Evolutionary conservation across 345 rosid species (phyloP).

Genomic region (Aurinia saxatilis): DNA sequence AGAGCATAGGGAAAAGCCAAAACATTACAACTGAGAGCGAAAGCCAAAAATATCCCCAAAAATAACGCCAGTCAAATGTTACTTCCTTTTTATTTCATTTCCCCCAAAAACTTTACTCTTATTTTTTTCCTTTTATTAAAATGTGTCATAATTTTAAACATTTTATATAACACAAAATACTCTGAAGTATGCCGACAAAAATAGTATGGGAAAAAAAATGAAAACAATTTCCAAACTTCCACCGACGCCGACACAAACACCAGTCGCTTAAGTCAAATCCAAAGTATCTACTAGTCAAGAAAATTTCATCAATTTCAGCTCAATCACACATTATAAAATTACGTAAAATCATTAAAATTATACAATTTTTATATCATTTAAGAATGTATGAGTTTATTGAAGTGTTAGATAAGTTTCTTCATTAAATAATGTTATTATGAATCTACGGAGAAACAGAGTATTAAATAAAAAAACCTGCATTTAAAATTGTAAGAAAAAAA

Average conservation of each 20-base stretch:
- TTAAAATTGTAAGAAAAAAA: too few species aligned
- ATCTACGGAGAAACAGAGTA: slow-evolving; percentile 25
- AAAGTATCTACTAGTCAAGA: not conserved
- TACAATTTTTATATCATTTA: too few species aligned
- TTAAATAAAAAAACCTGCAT: too few species aligned
- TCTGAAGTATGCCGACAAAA: too few species aligned
- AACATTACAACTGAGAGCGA: slow-evolving; percentile 6
- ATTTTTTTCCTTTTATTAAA: not conserved
- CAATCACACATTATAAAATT: slow-evolving; percentile 8
- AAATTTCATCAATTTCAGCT: slow-evolving; percentile 14
- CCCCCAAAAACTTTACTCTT: not conserved
- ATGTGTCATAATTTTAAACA: too few species aligned
- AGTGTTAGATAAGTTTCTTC: not conserved
- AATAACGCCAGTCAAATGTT: slow-evolving; percentile 27
- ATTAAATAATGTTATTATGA: slow-evolving; percentile 7
- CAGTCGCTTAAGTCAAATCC: slow-evolving; percentile 14
- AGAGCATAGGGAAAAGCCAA: not conserved
- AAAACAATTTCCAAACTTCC: slow-evolving; percentile 17
- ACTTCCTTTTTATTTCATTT: not conserved
- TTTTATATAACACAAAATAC: too few species aligned
- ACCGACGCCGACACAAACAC: slow-evolving; percentile 19
- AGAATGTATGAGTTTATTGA: slow-evolving; percentile 8
- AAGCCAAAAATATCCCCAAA: slow-evolving; percentile 14
- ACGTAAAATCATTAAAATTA: too few species aligned
- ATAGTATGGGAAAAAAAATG: not conserved